Conservation (phyloP, 805 yeast species). For the Cyberlindnera subsufficiens region DNA sequence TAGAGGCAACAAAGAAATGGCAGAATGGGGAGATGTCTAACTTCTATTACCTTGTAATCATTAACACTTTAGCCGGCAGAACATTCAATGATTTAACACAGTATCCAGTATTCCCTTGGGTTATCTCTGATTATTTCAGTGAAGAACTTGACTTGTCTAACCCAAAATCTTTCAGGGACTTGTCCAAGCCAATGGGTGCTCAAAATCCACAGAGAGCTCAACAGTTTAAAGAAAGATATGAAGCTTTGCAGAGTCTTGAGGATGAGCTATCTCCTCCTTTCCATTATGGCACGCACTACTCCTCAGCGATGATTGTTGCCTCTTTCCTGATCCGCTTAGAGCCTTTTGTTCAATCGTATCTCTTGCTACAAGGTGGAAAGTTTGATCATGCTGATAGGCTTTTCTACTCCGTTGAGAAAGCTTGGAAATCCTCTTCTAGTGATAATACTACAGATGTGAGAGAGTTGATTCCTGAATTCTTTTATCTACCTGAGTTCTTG, state of each 20-base stretch:
- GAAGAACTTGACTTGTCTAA: constrained; percentile 59
- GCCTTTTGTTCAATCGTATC: constrained; percentile 77
- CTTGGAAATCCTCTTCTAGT: constrained; percentile 75
- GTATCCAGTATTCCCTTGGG: constrained; percentile 92
- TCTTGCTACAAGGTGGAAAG: constrained; percentile 78
- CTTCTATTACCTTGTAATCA: constrained; percentile 71
- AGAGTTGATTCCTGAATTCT: constrained; percentile 84
- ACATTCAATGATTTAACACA: constrained; percentile 87
- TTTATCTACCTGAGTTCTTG: constrained; percentile 73
- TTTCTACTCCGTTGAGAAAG: constrained; percentile 65
- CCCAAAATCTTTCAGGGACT: constrained; percentile 62
- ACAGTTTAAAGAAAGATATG: constrained; percentile 65
- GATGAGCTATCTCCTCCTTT: constrained; percentile 67
- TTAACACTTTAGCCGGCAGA: constrained; percentile 83
- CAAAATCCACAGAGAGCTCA: constrained; percentile 55
- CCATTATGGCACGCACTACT: constrained; percentile 91
- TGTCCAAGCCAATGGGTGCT: constrained; percentile 90
- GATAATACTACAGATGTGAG: constrained; percentile 86
- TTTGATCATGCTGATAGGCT: constrained; percentile 86
- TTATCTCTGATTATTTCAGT: constrained; percentile 75
- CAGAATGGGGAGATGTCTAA: constrained; percentile 72
- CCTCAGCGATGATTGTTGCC: constrained; percentile 90
- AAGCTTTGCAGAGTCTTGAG: constrained; percentile 57
- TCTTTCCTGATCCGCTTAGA: constrained; percentile 70
- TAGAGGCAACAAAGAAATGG: constrained; percentile 66